Base-by-base conservation (phyloP, 345 rosid species). In the Pistacia vera region DNA sequence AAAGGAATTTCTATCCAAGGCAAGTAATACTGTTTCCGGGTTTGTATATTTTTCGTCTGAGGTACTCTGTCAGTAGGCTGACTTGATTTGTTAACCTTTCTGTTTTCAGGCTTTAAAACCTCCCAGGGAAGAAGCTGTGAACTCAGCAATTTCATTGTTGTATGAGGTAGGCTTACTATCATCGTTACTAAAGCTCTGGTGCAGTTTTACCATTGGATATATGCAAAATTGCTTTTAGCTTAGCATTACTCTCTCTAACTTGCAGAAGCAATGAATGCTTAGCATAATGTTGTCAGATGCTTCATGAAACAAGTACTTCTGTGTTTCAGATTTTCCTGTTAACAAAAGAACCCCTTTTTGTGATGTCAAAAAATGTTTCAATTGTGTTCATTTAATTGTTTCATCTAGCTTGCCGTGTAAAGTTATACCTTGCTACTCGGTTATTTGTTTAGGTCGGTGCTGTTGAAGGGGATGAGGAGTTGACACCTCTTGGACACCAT, bases 401-500 rank as follows among this genome's bases (percentile, higher is more conserved):
- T 57, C 36, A 18, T 11, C 18, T 13, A 46, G 18, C 51, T 71
- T 62, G 59, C 12, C 17, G 35, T 55, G 56, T 16, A 46, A 70
- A 67, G 63, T 75, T 71, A 68, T 69, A 20, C 30, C 3, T 9
- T 65, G 63, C 12, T 49, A 28, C 56, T 44, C 41, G 41, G 30
- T 55, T 73, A 63, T 57, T 54, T 72, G 76, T 80, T 78, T 83
- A 95, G 98, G 97, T 95, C 33, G 97, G 97, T 84, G 98, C 98
- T 79, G 41, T 95, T 84, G 95, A 90, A 83, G 93, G 89, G 62
- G 90, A 91, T 73, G 97, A 95, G 86, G 90, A 88, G 79, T 83
- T 95, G 88, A 92, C 98, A 11, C 97, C 98, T 80, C 93, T 95
- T 63, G 97, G 98, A 48, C 89, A 92, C 83, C 97, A 92, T 89